Evolutionary conservation across 768 basidiomycete genomes (phyloP).

Genomic region (Psilocybe subaeruginosa): DNA sequence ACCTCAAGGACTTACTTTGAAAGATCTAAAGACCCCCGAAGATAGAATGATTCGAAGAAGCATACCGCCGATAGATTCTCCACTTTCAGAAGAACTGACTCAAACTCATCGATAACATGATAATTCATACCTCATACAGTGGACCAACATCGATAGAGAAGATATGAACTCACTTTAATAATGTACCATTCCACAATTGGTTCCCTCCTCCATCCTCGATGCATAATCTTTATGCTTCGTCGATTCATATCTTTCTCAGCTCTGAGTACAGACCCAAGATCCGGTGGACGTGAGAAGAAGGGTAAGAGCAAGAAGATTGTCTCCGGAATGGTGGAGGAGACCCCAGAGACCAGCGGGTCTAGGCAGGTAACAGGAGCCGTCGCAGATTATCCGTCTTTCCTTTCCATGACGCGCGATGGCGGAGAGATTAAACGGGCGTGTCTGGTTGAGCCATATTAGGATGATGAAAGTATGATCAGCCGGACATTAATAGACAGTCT

Average conservation of each 20-base stretch:
- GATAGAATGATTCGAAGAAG: constrained; percentile 1
- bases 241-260: neutral
- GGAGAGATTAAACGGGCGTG: constrained; percentile 6
- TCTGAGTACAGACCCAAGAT: constrained; percentile 5
- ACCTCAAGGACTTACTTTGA: neutral
- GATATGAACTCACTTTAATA: constrained; percentile 6
- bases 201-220: neutral
- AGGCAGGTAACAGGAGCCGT: neutral
- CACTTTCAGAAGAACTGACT: constrained; percentile 4
- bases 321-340: constrained; percentile 6
- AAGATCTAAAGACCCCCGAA: neutral
- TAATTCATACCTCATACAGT: constrained; percentile 9
- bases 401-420: constrained; percentile 5
- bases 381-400: neutral
- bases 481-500: constrained; percentile 14
- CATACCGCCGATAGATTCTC: constrained; percentile 6
- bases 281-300: constrained; percentile 5
- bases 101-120: constrained; percentile 12
- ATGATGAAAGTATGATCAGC: neutral
- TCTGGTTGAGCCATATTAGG: neutral
- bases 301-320: neutral
- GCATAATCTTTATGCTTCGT: neutral
- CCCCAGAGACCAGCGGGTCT: constrained; percentile 10
- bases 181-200: neutral
- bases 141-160: neutral